These are phyloP conservation scores for Trypanosoma congolense DNA, from an alignment of 208 protist genomes.

Conservation along the genomic window DNA sequence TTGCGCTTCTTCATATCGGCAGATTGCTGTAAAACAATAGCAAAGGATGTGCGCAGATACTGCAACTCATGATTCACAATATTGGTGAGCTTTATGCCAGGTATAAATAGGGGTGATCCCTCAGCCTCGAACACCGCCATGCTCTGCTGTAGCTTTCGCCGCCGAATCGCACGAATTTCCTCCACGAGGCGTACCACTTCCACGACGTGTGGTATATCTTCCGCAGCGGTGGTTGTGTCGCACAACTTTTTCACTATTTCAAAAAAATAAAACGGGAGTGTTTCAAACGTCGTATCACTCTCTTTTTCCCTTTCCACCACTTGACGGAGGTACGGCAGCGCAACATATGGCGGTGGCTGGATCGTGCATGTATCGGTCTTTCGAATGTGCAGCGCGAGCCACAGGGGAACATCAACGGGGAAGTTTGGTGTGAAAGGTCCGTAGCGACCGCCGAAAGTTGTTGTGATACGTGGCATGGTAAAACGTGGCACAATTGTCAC, in stretches of 20 bases:
- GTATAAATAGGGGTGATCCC: constrained; percentile 71
- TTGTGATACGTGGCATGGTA: constrained; percentile 54
- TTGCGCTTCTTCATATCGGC: constrained; percentile 57
- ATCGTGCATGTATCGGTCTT: constrained; percentile 82
- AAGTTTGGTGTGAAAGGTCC: constrained; percentile 80
- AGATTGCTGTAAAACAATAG: constrained; percentile 63
- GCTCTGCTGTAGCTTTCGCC: constrained; percentile 73
- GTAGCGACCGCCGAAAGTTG: constrained; percentile 56
- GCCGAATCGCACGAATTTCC: constrained; percentile 68
- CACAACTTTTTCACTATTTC: constrained; percentile 66
- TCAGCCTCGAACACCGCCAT: constrained; percentile 79
- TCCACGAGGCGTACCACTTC: constrained; percentile 72
- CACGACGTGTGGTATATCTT: constrained; percentile 50
- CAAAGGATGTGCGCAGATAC: constrained; percentile 69
- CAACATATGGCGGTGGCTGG: constrained; percentile 49
- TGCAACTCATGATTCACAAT: constrained; percentile 80
- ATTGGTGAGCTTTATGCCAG: constrained; percentile 82
- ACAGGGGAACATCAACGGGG: constrained; percentile 75
- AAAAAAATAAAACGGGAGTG: constrained; percentile 86
- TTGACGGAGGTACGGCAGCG: constrained; percentile 41
- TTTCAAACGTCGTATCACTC: constrained; percentile 69
- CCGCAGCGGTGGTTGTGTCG: constrained; percentile 25
- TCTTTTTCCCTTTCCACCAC: constrained; percentile 56
- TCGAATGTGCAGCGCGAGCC: constrained; percentile 78
- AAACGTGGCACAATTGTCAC: constrained; percentile 81